Percentiles rank a stretch among this genome's conserved stretches.
Conservation (phyloP, 2,329 filamentous ascomycete species). For the Cercospora citrullina region DNA sequence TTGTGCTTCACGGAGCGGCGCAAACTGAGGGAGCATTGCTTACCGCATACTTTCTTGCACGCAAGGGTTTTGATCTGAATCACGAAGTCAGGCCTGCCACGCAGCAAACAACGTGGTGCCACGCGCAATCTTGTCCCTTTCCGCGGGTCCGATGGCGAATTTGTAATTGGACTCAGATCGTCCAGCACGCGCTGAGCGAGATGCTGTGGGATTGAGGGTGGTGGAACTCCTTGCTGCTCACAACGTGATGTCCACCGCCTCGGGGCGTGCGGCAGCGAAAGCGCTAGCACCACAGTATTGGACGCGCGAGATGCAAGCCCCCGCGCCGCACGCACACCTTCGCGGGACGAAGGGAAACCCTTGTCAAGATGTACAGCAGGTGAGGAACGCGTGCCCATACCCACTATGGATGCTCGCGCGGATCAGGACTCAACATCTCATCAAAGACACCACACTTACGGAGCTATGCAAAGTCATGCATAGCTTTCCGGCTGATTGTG, state of each 20-base stretch:
- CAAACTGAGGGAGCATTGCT: neutral
- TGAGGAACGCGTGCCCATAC: neutral
- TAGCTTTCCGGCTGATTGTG: neutral
- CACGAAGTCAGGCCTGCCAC: slow-evolving; percentile 2
- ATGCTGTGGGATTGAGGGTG: neutral
- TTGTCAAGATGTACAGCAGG: neutral
- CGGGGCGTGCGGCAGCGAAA: neutral
- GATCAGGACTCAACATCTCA: neutral
- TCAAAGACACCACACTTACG: neutral
- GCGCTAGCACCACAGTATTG: neutral
- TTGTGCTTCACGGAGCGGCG: neutral
- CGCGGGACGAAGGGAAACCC: neutral
- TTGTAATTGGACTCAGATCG: neutral
- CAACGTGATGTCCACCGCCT: neutral
- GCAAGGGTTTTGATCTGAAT: neutral
- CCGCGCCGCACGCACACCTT: neutral
- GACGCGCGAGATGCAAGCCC: neutral
- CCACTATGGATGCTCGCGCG: neutral
- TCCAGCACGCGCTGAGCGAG: neutral
- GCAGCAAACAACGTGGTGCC: slow-evolving; percentile 16
- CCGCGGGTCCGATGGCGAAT: neutral
- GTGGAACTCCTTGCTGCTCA: neutral
- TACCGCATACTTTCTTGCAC: neutral
- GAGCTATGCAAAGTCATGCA: neutral
- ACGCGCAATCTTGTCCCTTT: neutral